phyloP scores from a whole-genome alignment of 2,329 filamentous ascomycete genomes.

The Coniochaeta hoffmannii region DNA sequence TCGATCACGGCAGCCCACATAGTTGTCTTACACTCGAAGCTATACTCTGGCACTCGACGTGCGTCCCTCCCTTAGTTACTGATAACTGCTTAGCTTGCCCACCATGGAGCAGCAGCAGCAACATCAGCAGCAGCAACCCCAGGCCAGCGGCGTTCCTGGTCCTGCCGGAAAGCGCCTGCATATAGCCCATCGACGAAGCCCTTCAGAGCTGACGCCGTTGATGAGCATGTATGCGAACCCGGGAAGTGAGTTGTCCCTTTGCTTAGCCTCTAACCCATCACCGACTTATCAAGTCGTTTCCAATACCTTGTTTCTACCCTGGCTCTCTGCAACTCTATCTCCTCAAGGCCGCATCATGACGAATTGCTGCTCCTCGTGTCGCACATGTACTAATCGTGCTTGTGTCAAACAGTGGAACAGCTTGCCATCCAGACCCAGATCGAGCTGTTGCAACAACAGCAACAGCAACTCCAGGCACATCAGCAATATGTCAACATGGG shows the following conservation, averaged over 20 bases:
- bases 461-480: slow-evolving; percentile 93
- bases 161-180: slow-evolving; percentile 85
- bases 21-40: background rate
- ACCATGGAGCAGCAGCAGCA: slow-evolving; percentile 60
- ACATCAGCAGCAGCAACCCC: slow-evolving; percentile 40
- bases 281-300: too few species aligned
- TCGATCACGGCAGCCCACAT: background rate
- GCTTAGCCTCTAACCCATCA: too few species aligned
- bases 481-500: slow-evolving; percentile 98
- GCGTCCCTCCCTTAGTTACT: slow-evolving; percentile 20
- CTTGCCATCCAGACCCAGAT: slow-evolving; percentile 97
- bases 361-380: background rate
- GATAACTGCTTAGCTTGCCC: slow-evolving; percentile 28
- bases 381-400: background rate
- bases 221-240: slow-evolving; percentile 81
- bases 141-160: slow-evolving; percentile 55
- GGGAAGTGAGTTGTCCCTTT: slow-evolving; percentile 46
- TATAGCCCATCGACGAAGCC: slow-evolving; percentile 94
- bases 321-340: slow-evolving; percentile 5
- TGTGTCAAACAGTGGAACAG: slow-evolving; percentile 73
- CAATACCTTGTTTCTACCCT: background rate
- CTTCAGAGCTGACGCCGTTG: slow-evolving; percentile 91
- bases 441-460: slow-evolving; percentile 92
- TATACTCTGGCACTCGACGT: slow-evolving; percentile 35
- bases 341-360: slow-evolving; percentile 5